Percentiles rank a stretch among this genome's conserved stretches.
These are phyloP conservation scores for Penicillium mononematosum DNA, from an alignment of 495 filamentous ascomycete genomes.

Conservation along the genomic window DNA sequence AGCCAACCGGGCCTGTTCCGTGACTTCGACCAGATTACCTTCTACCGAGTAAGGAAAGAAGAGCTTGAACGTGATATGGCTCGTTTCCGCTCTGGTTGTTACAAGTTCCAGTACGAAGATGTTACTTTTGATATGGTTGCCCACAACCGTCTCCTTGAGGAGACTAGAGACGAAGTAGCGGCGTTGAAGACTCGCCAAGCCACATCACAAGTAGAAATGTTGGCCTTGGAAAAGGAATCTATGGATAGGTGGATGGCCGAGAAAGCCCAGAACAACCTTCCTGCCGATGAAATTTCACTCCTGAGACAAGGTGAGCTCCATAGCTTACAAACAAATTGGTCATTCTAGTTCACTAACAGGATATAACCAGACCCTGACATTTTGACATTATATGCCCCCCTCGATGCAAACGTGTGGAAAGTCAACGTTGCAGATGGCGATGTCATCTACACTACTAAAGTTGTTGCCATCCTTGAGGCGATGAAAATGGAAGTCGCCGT, in stretches of 20 bases:
- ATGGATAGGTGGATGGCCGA: conserved; percentile 48
- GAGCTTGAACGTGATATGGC: conserved; percentile 43
- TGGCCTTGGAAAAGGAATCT: conserved; percentile 41
- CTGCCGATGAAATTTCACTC: conserved; percentile 40
- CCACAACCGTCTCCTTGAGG: conserved; percentile 46
- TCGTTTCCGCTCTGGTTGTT: conserved; percentile 46
- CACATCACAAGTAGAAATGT: conserved; percentile 48
- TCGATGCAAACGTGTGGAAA: conserved; percentile 62
- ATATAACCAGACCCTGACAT: conserved; percentile 38
- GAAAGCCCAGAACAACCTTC: conserved; percentile 44
- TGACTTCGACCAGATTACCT: conserved; percentile 57
- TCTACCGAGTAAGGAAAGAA: conserved; percentile 50
- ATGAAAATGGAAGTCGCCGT: conserved; percentile 51
- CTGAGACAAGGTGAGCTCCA: conserved; percentile 39
- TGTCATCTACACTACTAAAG: conserved; percentile 30
- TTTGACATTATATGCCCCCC: conserved; percentile 40
- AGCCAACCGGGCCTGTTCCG: conserved; percentile 55
- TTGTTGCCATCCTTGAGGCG: conserved; percentile 49
- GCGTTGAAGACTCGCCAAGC: conserved; percentile 41
- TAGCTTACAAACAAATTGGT: neutral
- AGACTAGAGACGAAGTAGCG: conserved; percentile 43
- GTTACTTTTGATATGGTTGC: conserved; percentile 53
- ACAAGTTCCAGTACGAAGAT: conserved; percentile 49
- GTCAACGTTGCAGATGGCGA: conserved; percentile 47
- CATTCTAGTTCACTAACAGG: neutral